These are phyloP conservation scores for Lasiosphaeria hispida DNA, from an alignment of 495 filamentous ascomycete genomes.

Conservation along the genomic window DNA sequence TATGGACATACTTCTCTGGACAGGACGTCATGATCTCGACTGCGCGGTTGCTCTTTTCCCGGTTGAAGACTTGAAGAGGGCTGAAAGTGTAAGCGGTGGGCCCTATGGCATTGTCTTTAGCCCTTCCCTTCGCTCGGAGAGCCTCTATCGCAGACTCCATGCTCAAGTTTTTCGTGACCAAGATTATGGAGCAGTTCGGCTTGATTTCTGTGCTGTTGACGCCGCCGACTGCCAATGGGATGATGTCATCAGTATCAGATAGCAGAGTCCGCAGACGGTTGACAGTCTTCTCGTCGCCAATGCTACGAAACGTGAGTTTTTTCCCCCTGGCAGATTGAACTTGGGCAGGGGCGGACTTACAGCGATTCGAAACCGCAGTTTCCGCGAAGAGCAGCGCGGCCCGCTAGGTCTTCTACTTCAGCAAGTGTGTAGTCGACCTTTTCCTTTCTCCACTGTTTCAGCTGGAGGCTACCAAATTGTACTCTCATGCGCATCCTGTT, in stretches of 20 bases:
- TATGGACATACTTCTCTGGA: constrained; percentile 35
- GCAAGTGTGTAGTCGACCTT: constrained; percentile 40
- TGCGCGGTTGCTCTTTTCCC: no score
- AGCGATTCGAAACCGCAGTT: constrained; percentile 32
- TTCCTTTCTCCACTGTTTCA: constrained; percentile 45
- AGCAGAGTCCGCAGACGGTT: neutral
- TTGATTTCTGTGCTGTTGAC: neutral
- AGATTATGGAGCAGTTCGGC: constrained; percentile 7
- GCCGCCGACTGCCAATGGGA: neutral
- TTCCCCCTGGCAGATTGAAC: neutral
- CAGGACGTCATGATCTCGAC: no score
- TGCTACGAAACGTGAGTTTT: neutral
- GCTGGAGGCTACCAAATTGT: constrained; percentile 53
- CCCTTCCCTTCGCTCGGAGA: neutral
- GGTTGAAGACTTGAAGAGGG: no score
- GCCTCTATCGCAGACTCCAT: constrained; percentile 16
- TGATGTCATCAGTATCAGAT: neutral
- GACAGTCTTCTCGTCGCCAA: neutral
- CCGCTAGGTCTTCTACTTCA: constrained; percentile 51
- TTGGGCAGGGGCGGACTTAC: constrained; percentile 23
- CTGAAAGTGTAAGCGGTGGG: no score
- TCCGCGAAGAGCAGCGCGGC: constrained; percentile 27
- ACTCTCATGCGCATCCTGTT: constrained; percentile 48
- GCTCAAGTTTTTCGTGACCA: constrained; percentile 23
- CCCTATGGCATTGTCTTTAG: neutral